Percentiles rank a stretch among this genome's conserved stretches.
Conservation (phyloP, 2,329 filamentous ascomycete genomes). For the Penicillium sp. region DNA sequence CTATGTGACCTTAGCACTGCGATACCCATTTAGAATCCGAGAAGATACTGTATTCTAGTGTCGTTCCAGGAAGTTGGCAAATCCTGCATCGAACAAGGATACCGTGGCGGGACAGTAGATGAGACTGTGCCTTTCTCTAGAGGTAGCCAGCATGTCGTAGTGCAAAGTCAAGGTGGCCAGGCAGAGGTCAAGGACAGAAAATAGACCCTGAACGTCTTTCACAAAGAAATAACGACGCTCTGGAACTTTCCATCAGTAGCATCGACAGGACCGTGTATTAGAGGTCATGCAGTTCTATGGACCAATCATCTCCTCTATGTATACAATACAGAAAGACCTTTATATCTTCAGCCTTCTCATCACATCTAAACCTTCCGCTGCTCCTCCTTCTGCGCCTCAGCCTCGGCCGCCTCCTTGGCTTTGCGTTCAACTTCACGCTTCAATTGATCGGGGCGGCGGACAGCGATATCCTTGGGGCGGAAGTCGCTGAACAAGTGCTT, state of each 20-base stretch:
- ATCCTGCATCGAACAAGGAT: too few species aligned
- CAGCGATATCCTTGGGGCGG: slow-evolving; percentile 88
- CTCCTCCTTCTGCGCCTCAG: slow-evolving; percentile 42
- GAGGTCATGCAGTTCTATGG: slow-evolving; percentile 22
- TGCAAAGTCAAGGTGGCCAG: not conserved
- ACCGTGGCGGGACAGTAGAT: too few species aligned
- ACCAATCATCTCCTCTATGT: slow-evolving; percentile 20
- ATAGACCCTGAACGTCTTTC: not conserved
- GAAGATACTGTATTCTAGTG: too few species aligned
- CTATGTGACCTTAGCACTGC: too few species aligned
- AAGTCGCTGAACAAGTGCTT: slow-evolving; percentile 90
- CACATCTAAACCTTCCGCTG: slow-evolving; percentile 29
- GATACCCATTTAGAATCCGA: too few species aligned
- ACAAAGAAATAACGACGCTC: not conserved
- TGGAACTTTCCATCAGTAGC: not conserved
- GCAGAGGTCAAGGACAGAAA: not conserved
- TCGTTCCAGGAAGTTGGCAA: too few species aligned
- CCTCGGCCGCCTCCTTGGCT: slow-evolving; percentile 55
- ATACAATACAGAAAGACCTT: slow-evolving; percentile 19
- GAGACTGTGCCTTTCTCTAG: too few species aligned
- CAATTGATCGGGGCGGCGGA: slow-evolving; percentile 82
- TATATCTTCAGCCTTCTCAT: slow-evolving; percentile 3
- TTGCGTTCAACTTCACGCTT: slow-evolving; percentile 72
- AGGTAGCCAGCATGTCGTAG: too few species aligned
- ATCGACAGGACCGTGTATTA: slow-evolving; percentile 17